Conservation (phyloP, 2,329 filamentous ascomycete genomes). For the Fusarium protoensiforme region DNA sequence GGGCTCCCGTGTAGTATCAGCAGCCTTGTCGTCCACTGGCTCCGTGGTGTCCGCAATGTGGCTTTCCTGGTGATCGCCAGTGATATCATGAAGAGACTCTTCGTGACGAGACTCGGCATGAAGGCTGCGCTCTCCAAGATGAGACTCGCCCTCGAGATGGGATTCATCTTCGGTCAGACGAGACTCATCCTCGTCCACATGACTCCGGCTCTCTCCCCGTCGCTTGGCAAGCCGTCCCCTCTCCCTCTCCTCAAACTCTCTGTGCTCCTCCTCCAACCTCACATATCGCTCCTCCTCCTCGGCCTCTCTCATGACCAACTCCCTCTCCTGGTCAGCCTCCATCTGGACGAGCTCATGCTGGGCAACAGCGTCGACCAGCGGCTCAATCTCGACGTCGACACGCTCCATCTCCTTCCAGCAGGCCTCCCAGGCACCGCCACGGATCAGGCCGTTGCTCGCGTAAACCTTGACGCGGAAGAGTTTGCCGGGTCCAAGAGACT, state of each 20-base stretch:
- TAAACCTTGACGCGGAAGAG: conserved; percentile 88
- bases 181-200: conserved; percentile 10
- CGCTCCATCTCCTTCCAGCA: conserved; percentile 99
- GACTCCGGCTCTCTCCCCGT: conserved; percentile 20
- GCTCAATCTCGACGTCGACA: conserved; percentile 92
- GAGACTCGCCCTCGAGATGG: background rate
- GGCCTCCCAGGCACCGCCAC: conserved; percentile 88
- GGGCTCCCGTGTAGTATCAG: conserved; percentile 8
- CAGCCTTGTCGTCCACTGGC: conserved; percentile 6
- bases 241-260: conserved; percentile 45
- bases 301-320: conserved; percentile 49
- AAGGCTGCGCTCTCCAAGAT: background rate
- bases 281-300: conserved; percentile 49
- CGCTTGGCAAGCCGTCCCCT: conserved; percentile 29
- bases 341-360: conserved; percentile 71
- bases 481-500: conserved; percentile 63
- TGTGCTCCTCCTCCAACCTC: conserved; percentile 37
- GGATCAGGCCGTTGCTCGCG: conserved; percentile 94
- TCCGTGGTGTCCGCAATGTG: conserved; percentile 1
- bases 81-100: conserved; percentile 14
- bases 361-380: conserved; percentile 71
- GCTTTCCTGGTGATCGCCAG: conserved; percentile 1
- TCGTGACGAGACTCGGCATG: conserved; percentile 12
- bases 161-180: background rate
- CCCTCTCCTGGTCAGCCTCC: conserved; percentile 57